These are phyloP conservation scores for Taxillus chinensis DNA, from an alignment of 164 flowering plant genomes.

Conservation along the genomic window DNA sequence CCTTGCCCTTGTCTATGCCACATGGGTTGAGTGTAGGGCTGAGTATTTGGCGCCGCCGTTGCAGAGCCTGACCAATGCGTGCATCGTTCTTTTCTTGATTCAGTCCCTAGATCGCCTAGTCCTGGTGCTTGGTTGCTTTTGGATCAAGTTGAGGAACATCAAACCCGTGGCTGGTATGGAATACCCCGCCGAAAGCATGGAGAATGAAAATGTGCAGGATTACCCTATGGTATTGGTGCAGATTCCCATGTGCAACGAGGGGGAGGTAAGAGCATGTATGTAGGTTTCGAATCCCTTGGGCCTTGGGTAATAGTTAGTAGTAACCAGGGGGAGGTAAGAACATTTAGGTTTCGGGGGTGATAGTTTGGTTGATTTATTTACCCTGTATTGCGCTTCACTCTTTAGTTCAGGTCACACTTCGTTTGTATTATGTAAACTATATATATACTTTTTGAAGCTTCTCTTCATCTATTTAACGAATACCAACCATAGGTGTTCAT, in stretches of 20 bases:
- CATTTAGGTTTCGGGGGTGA: no score
- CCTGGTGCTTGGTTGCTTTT: slow-evolving; percentile 65
- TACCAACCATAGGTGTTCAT: no score
- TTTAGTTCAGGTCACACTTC: no score
- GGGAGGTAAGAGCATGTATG: slow-evolving; percentile 83
- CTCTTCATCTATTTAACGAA: no score
- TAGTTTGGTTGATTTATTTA: no score
- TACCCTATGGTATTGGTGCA: slow-evolving; percentile 90
- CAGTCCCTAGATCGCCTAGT: slow-evolving; percentile 86
- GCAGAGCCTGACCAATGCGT: slow-evolving; percentile 54
- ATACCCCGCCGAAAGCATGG: slow-evolving; percentile 17
- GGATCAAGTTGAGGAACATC: slow-evolving; percentile 60
- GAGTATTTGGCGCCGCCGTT: slow-evolving; percentile 74
- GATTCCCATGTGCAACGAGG: slow-evolving; percentile 98
- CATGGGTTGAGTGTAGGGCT: slow-evolving; percentile 59
- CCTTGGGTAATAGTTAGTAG: no score
- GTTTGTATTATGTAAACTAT: no score
- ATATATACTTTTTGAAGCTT: no score
- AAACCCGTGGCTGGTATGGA: slow-evolving; percentile 49
- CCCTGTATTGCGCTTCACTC: no score
- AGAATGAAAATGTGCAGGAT: slow-evolving; percentile 28
- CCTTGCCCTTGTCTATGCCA: slow-evolving; percentile 47
- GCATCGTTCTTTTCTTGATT: slow-evolving; percentile 71
- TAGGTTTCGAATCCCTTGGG: slow-evolving; percentile 35
- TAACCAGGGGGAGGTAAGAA: no score